Evolutionary conservation across 75 land plant species (phyloP), one percentile per base, ranked within the genome.

Genomic region (Adiantum capillusveneris): DNA sequence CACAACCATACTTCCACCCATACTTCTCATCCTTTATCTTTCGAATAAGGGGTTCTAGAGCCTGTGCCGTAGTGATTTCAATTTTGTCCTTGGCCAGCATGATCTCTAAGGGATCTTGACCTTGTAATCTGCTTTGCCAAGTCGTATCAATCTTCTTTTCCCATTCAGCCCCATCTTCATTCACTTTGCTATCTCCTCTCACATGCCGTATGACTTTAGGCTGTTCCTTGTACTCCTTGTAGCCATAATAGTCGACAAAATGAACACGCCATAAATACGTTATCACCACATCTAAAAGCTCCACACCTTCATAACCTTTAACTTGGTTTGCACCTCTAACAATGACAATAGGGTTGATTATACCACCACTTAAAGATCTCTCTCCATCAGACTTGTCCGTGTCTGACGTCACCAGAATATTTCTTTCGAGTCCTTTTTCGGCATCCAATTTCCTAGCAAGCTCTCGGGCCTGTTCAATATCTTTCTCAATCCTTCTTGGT

Each of bases 1-100:
- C 92, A 74, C 99, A 95, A 7, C 99, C 97, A 81, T 90, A 95
- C 68, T 95, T 95, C 99, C 99, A 95, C 0, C 99, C 99, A 75
- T 95, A 95, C 44, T 95, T 95, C 49, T 95, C 99, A 78, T 95
- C 99, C 61, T 97, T 78, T 43, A 95, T 95, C 66, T 95, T 95
- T 7, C 97, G 74, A 21, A 95, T 90, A 64, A 68, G 76, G 1
- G 99, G 97, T 67, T 95, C 99, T 37, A 95, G 62, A 24, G 72
- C 93, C 55, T 87, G 98, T 66, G 49, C 63, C 41, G 89, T 77
- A 5, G 88, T 74, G 13, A 82, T 76, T 46, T 95, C 97, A 25
- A 87, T 59, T 64, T 90, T 95, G 19, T 95, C 99, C 67, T 88
- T 86, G 0, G 84, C 92, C 59, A 87, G 65, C 99, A 95, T 84